Conservation (phyloP, 1,139 yeast genomes). For the Saccharomyces pastorianus region DNA sequence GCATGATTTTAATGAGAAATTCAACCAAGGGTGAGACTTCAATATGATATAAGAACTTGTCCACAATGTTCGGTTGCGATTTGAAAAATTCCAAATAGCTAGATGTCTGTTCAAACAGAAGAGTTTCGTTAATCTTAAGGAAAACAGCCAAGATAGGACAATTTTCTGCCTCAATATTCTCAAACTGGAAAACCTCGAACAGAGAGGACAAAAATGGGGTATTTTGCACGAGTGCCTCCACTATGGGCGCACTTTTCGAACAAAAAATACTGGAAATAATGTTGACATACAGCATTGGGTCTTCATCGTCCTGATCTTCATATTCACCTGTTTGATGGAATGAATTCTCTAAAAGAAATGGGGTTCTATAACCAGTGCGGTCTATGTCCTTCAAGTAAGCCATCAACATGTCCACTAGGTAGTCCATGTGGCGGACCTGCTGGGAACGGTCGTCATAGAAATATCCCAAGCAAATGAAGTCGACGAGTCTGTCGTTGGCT, state of each 20-base stretch:
- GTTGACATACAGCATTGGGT: background rate
- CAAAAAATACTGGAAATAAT: background rate
- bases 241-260: background rate
- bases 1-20: slow-evolving; percentile 50
- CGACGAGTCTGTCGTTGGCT: slow-evolving; percentile 43
- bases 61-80: slow-evolving; percentile 42
- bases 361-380: background rate
- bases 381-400: slow-evolving; percentile 4
- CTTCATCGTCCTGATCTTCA: background rate
- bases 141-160: slow-evolving; percentile 52
- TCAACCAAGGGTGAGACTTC: slow-evolving; percentile 69
- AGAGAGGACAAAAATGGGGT: background rate
- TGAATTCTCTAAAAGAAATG: background rate
- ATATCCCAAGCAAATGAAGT: slow-evolving; percentile 38
- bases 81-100: slow-evolving; percentile 46
- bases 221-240: background rate
- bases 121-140: slow-evolving; percentile 86
- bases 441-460: slow-evolving; percentile 21
- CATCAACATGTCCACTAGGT: slow-evolving; percentile 24
- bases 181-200: background rate
- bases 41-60: slow-evolving; percentile 43
- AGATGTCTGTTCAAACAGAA: slow-evolving; percentile 69
- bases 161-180: slow-evolving; percentile 37
- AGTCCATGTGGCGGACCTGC: slow-evolving; percentile 39
- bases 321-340: background rate